A percentile compares a stretch with the other conserved stretches of the same genome.
Evolutionary conservation across 129 eudicot genomes (phyloP).

Genomic region (Saposhnikovia divaricata): DNA sequence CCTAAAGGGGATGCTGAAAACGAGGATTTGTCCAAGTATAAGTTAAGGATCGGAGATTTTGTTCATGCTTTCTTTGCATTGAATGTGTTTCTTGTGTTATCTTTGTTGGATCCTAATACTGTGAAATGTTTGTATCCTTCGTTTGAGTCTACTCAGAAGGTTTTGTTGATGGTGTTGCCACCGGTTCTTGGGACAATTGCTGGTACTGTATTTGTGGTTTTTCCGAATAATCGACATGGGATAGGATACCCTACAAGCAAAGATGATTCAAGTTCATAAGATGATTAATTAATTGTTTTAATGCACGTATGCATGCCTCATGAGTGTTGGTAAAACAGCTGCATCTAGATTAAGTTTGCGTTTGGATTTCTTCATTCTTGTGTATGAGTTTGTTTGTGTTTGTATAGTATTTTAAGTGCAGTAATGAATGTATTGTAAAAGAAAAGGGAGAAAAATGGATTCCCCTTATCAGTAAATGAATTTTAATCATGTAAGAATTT

Average conservation of each 20-base stretch:
- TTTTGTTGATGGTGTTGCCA: slow-evolving; percentile 52
- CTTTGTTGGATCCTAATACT: slow-evolving; percentile 50
- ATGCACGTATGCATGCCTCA: background rate
- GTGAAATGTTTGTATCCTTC: slow-evolving; percentile 56
- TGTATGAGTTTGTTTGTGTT: background rate
- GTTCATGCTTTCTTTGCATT: slow-evolving; percentile 46
- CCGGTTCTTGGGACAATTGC: slow-evolving; percentile 56
- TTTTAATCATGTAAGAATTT: background rate
- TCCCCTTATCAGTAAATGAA: background rate
- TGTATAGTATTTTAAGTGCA: background rate
- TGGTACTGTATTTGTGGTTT: slow-evolving; percentile 39
- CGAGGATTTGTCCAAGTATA: slow-evolving; percentile 35
- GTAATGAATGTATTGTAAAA: background rate
- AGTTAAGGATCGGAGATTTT: slow-evolving; percentile 49
- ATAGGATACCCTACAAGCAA: slow-evolving; percentile 51
- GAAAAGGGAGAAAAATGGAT: background rate
- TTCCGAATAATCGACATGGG: slow-evolving; percentile 63
- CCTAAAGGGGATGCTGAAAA: slow-evolving; percentile 20
- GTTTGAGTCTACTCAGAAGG: slow-evolving; percentile 38
- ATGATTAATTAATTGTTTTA: background rate
- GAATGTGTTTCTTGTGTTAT: slow-evolving; percentile 46
- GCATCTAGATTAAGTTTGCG: background rate
- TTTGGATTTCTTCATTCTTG: background rate
- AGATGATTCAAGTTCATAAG: background rate
- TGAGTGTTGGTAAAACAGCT: background rate